A percentile compares a stretch with the other conserved stretches of the same genome.
These are phyloP conservation scores for Eimeria sp. DNA, from an alignment of 169 alveolate species.

Conservation along the genomic window DNA sequence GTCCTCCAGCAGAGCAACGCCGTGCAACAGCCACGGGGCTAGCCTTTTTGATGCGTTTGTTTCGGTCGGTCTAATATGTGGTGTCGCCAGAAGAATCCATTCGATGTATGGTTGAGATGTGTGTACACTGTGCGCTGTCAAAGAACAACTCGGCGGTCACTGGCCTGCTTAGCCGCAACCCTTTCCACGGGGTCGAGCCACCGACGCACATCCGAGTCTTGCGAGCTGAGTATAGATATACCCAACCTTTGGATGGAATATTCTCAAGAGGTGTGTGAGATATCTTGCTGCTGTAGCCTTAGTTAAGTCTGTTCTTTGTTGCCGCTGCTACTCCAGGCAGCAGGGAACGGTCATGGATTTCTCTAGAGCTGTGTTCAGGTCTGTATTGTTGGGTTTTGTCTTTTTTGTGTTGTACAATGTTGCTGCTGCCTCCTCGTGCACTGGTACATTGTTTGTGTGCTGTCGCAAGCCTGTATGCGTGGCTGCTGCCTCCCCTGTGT, in stretches of 20 bases:
- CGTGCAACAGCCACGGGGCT: neutral
- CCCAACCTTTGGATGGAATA: neutral
- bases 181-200: constrained; percentile 56
- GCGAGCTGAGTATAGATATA: constrained; percentile 16
- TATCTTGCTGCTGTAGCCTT: no score
- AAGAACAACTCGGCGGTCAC: constrained; percentile 67
- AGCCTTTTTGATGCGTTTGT: no score
- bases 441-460: no score
- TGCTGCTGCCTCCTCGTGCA: neutral
- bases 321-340: neutral
- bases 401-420: neutral
- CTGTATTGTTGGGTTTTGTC: no score
- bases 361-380: no score
- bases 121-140: neutral
- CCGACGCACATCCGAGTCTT: constrained; percentile 70
- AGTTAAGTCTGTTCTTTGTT: neutral
- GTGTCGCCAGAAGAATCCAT: neutral
- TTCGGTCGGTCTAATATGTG: no score
- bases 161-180: constrained; percentile 64
- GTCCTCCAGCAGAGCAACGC: neutral
- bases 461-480: neutral
- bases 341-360: no score
- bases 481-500: neutral
- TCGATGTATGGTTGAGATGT: neutral
- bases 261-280: neutral